phyloP scores from a whole-genome alignment of 2,329 filamentous ascomycete species.

The Clarireedia paspali region DNA sequence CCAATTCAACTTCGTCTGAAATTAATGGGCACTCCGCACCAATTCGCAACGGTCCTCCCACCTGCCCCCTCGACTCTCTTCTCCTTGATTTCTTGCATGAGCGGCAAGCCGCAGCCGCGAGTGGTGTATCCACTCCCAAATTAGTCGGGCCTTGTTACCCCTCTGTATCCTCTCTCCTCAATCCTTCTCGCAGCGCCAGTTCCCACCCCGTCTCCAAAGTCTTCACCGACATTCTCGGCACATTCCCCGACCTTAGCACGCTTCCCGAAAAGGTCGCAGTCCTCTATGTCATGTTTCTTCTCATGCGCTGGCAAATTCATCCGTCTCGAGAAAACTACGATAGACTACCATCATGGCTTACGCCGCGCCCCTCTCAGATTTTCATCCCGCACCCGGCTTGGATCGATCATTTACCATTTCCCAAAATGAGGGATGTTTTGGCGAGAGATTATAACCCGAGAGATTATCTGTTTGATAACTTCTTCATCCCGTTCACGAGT shows the following conservation, averaged over 20 bases:
- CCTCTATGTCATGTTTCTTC: slow-evolving; percentile 77
- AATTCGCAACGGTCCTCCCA: slow-evolving; percentile 56
- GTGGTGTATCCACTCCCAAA: slow-evolving; percentile 56
- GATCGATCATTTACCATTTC: slow-evolving; percentile 78
- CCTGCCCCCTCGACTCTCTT: slow-evolving; percentile 72
- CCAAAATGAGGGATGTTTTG: slow-evolving; percentile 63
- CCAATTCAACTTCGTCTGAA: slow-evolving; percentile 20
- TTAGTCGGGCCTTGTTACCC: slow-evolving; percentile 73
- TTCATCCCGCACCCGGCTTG: slow-evolving; percentile 65
- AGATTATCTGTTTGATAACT: slow-evolving; percentile 65
- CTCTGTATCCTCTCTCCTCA: slow-evolving; percentile 69
- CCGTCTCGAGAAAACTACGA: slow-evolving; percentile 75
- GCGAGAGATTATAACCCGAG: slow-evolving; percentile 40
- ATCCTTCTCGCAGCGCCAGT: slow-evolving; percentile 53
- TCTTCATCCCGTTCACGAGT: slow-evolving; percentile 74
- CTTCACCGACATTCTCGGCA: slow-evolving; percentile 75
- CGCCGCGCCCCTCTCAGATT: slow-evolving; percentile 59
- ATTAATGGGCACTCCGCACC: slow-evolving; percentile 20
- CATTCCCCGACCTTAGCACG: slow-evolving; percentile 72
- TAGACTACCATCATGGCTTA: slow-evolving; percentile 65
- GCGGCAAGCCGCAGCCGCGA: slow-evolving; percentile 55
- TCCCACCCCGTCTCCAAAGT: slow-evolving; percentile 76
- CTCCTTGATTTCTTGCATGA: slow-evolving; percentile 72
- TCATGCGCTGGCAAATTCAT: slow-evolving; percentile 79
- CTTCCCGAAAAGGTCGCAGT: slow-evolving; percentile 77